Evolutionary conservation across 2,329 filamentous ascomycete species (phyloP).

Genomic region (Cryphonectria carpinicola): DNA sequence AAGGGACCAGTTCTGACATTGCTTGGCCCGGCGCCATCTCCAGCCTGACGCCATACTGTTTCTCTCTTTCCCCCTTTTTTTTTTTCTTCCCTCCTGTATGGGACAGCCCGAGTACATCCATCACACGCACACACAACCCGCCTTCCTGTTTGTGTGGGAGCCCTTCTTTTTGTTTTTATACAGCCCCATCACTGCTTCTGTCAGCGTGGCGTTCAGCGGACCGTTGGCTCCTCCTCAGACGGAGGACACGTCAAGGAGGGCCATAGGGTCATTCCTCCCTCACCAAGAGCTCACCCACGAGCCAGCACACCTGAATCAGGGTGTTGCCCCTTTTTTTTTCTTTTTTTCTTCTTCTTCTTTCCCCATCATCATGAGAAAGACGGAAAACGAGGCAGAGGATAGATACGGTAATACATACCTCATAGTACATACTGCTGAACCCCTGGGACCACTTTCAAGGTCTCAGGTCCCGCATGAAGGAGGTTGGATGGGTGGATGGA

Average conservation of each 20-base stretch:
- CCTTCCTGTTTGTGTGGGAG: neutral
- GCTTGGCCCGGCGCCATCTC: neutral
- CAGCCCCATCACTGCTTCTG: neutral
- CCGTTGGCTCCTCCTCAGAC: constrained; percentile 6
- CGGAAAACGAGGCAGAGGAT: neutral
- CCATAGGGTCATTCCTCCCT: neutral
- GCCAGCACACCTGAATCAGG: neutral
- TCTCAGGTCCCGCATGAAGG: constrained; percentile 16
- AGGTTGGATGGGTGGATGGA: constrained; percentile 8
- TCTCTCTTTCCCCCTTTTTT: neutral
- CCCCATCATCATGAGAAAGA: neutral
- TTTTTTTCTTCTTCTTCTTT: neutral
- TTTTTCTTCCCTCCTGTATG: neutral
- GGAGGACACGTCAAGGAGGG: neutral
- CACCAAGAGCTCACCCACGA: neutral
- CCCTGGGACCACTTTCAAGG: constrained; percentile 10
- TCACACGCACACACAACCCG: neutral
- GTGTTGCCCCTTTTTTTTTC: too few relatives aligned
- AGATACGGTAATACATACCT: neutral
- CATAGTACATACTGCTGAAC: neutral
- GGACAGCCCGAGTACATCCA: neutral
- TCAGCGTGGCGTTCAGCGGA: constrained; percentile 7
- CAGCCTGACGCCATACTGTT: constrained; percentile 6
- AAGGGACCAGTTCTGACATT: too few relatives aligned
- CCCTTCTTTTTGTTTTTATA: neutral